Evolutionary conservation across 164 flowering plant species (phyloP).

Genomic region (Tetracentron sinense): DNA sequence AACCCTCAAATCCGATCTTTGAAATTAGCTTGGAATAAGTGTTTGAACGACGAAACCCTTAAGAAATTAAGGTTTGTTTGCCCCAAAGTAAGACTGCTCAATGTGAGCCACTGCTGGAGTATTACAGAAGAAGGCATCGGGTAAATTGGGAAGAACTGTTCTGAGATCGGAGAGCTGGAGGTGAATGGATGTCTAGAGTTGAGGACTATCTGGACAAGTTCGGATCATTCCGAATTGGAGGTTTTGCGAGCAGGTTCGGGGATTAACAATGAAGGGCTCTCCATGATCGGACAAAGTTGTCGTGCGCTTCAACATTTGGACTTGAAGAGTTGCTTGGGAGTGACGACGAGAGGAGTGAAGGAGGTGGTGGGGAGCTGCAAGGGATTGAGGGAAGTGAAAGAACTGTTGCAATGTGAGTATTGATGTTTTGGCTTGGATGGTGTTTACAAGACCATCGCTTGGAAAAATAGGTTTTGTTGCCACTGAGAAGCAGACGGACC

Average conservation of each 20-base stretch:
- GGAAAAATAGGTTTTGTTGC: slow-evolving; percentile 18
- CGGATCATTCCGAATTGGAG: slow-evolving; percentile 35
- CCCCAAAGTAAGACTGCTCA: slow-evolving; percentile 38
- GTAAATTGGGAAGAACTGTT: slow-evolving; percentile 29
- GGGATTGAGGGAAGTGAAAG: slow-evolving; percentile 43
- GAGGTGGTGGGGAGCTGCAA: slow-evolving; percentile 37
- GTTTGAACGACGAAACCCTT: slow-evolving; percentile 28
- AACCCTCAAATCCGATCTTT: slow-evolving; percentile 26
- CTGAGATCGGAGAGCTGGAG: slow-evolving; percentile 31
- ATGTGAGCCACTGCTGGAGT: slow-evolving; percentile 30
- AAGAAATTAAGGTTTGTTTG: slow-evolving; percentile 25
- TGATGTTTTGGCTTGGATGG: slow-evolving; percentile 24
- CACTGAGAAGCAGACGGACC: slow-evolving; percentile 13
- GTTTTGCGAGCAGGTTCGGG: slow-evolving; percentile 27
- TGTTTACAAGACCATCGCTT: slow-evolving; percentile 26
- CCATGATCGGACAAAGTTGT: slow-evolving; percentile 31
- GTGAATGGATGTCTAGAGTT: slow-evolving; percentile 27
- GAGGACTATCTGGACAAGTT: slow-evolving; percentile 15
- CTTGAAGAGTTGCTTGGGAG: slow-evolving; percentile 35
- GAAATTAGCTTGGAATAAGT: slow-evolving; percentile 26
- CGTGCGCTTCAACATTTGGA: slow-evolving; percentile 28
- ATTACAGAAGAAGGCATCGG: slow-evolving; percentile 39
- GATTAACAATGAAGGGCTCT: slow-evolving; percentile 37
- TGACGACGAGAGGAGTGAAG: slow-evolving; percentile 42
- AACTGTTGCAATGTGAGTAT: slow-evolving; percentile 23